Evolutionary conservation across 495 filamentous ascomycete species (phyloP).

Genomic region (Xylaria castorea): DNA sequence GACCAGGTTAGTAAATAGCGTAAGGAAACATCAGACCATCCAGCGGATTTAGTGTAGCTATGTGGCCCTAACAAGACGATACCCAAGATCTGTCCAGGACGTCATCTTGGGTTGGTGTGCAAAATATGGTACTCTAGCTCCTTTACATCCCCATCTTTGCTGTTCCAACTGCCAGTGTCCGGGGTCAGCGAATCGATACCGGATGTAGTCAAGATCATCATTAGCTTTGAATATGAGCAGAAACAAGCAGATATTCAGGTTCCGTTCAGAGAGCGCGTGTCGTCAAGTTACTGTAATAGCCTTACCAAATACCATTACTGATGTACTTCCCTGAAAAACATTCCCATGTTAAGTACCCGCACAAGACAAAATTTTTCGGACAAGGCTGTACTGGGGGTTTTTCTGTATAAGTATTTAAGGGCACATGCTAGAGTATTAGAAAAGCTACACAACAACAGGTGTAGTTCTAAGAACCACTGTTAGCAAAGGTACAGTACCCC

Average conservation of each 20-base stretch:
- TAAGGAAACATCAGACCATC: not conserved
- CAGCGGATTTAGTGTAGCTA: not conserved
- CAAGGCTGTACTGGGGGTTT: too few species aligned
- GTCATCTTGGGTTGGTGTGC: conserved; percentile 7
- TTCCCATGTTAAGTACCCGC: too few species aligned
- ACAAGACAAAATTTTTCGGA: too few species aligned
- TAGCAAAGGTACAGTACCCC: too few species aligned
- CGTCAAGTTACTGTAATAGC: not conserved
- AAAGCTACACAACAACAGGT: too few species aligned
- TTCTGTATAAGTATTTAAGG: too few species aligned
- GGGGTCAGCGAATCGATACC: not conserved
- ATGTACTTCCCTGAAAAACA: too few species aligned
- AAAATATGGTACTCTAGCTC: conserved; percentile 20
- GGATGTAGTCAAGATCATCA: conserved; percentile 5
- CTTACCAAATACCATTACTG: not conserved
- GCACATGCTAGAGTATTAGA: too few species aligned
- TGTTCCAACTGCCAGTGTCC: not conserved
- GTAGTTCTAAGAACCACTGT: too few species aligned
- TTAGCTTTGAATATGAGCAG: not conserved
- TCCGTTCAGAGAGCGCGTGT: not conserved
- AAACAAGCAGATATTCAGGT: not conserved
- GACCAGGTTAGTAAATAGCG: not conserved
- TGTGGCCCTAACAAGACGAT: not conserved
- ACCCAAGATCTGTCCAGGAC: too few species aligned
- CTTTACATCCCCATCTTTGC: conserved; percentile 3